Base-by-base conservation (phyloP, 495 filamentous ascomycete genomes). In the Penicillium cinerascens region DNA sequence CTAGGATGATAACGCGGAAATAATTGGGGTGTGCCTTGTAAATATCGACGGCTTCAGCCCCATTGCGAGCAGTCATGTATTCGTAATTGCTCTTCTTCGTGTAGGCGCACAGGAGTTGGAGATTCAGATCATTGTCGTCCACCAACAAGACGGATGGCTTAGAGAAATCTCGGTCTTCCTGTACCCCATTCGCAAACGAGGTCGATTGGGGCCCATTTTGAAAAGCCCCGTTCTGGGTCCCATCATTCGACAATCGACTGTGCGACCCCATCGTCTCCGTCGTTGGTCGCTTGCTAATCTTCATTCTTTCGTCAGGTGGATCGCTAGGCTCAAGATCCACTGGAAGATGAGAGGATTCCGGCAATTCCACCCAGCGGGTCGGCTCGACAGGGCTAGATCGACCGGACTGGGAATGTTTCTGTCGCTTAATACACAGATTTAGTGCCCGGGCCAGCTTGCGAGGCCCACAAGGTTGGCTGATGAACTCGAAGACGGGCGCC, bases 91-190 rank as follows among this genome's bases (percentile, higher is more conserved):
- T 62, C 46, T 74, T 78, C 21, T 69, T 70, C 70, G 86, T 77
- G 49, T 81, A 83, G 0, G 80, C 79, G 13, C 78, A 64, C 22
- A 88, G 75, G 0, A 88, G 68, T n/a, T 79, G 81, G 16, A 88
- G 76, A 59, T 89, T 89, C 61, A 88, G 86, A n/a, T 78, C 70
- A 64, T 89, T 89, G 55, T 89, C 86, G 51, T 89, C 86, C 0
- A 88, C 85, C 0, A 88, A 72, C 1, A 88, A 72, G 6, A 87
- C 70, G 25, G 58, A 59, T 8, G 67, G 40, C 18, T 39, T 45
- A 1, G 29, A 33, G 29, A 1, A 33, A 33, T 33, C 29, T 13
- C 9, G 29, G 2, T 33, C 29, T 13, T 33, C 8, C 2, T 33
- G 29, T 6, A 72, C 63, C 3, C 83, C 83, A 52, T 85, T 78